Percentiles rank a stretch among this genome's conserved stretches.
Conservation (phyloP, 2,329 filamentous ascomycete genomes). For the Aspergillus costaricaensis region DNA sequence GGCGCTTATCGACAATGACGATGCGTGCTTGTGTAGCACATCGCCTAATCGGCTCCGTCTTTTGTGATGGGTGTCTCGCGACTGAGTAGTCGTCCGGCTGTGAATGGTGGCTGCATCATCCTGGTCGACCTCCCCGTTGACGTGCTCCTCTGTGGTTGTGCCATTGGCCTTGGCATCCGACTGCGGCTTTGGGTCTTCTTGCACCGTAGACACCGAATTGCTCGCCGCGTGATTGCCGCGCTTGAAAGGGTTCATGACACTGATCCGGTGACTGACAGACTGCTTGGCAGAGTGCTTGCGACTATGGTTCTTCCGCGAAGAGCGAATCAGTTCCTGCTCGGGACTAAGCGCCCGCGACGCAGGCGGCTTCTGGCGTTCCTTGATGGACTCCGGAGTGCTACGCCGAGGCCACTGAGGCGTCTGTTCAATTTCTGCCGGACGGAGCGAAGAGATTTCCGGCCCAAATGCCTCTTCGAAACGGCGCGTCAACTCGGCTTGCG, state of each 20-base stretch:
- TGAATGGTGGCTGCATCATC: conserved; percentile 41
- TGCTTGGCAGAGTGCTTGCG: conserved; percentile 39
- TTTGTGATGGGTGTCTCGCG: conserved; percentile 38
- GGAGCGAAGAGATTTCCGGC: conserved; percentile 65
- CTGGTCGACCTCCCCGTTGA: conserved; percentile 24
- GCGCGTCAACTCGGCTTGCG: conserved; percentile 40
- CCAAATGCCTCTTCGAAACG: conserved; percentile 52
- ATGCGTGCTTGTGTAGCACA: conserved; percentile 34
- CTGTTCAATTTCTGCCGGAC: conserved; percentile 40
- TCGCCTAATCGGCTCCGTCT: conserved; percentile 46
- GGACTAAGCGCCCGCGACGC: conserved; percentile 35
- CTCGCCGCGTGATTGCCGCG: conserved; percentile 39
- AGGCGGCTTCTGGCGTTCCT: conserved; percentile 26
- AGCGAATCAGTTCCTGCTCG: conserved; percentile 39
- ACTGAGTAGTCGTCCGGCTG: conserved; percentile 40
- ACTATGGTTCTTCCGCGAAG: conserved; percentile 32
- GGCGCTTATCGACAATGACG: conserved; percentile 32
- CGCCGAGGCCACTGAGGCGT: conserved; percentile 49
- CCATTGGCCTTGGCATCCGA: conserved; percentile 29
- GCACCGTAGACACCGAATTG: conserved; percentile 41
- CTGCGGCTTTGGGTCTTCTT: conserved; percentile 26
- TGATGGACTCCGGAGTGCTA: conserved; percentile 32
- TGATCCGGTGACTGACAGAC: conserved; percentile 44
- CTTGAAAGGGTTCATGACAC: conserved; percentile 48
- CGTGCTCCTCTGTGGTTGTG: conserved; percentile 3